Evolutionary conservation across 768 basidiomycete genomes (phyloP), one percentile per base, ranked within the genome.

Genomic region (Aureoboletus auriporus): DNA sequence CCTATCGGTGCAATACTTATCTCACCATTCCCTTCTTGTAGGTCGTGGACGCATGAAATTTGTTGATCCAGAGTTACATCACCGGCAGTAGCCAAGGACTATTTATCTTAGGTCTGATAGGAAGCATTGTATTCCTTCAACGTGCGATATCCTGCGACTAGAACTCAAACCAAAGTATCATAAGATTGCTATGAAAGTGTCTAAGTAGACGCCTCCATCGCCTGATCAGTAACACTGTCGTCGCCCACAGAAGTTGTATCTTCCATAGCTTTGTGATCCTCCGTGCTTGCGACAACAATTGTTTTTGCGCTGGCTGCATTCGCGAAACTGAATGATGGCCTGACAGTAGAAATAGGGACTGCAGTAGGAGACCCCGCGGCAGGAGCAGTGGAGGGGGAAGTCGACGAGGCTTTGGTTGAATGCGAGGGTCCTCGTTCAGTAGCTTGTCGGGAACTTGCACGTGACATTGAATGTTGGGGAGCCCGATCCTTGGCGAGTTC

Each of bases 321-420:
- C 0, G 91, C 90, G 57, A 94, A 94, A 61, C 89, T 92, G 55
- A 93, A 73, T 5, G 78, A 74, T 0, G 89, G 84, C 46, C 88
- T 76, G 12, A 91, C 80, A 41, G 82, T 74, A 8, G 67, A 63
- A 14, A 69, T 56, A 35, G 71, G 55, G 37, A 66, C 66, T 17
- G 63, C 44, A 5, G 72, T 54, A 5, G 35, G 65, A 55, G 49
- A 59, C 60, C 49, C 64, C 37, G 53, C 33, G 27, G 38, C 20
- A 30, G 55, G 23, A 20, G 39, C 14, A 31, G 41, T 44, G 35
- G 56, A 36, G n/a, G 54, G 39, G 53, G 35, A 65, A 62, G 40
- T 64, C 54, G 50, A 72, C 57, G 37, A 70, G 69, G 41, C 66
- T 62, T 36, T 74, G 52, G 50, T 44, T 17, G 38, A 65, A 58